Percentiles rank a stretch among this genome's conserved stretches.
phyloP scores from a whole-genome alignment of 2,329 filamentous ascomycete genomes.

The Aspergillus costaricaensis region DNA sequence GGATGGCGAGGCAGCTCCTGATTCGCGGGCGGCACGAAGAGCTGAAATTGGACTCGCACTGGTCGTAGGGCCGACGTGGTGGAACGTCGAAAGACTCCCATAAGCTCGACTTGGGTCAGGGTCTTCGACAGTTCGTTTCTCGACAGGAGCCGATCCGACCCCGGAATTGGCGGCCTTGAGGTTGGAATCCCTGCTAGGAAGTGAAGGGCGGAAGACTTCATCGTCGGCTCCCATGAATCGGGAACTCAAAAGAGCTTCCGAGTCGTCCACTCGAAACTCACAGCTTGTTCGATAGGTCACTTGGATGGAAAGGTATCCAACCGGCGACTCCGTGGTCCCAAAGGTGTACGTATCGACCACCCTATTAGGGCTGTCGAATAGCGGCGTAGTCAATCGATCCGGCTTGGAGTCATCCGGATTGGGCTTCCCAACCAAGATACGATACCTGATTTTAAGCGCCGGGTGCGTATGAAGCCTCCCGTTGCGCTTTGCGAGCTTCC shows the following conservation, averaged over 20 bases:
- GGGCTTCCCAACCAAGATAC: slow-evolving; percentile 66
- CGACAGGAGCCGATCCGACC: slow-evolving; percentile 73
- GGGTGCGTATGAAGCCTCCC: slow-evolving; percentile 68
- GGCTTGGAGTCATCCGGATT: slow-evolving; percentile 53
- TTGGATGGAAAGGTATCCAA: slow-evolving; percentile 77
- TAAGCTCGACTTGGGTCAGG: slow-evolving; percentile 76
- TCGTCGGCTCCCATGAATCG: slow-evolving; percentile 92
- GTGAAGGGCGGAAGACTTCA: slow-evolving; percentile 78
- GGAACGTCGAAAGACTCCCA: slow-evolving; percentile 85
- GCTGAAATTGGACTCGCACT: slow-evolving; percentile 86
- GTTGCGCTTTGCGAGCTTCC: slow-evolving; percentile 77
- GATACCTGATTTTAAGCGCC: slow-evolving; percentile 73
- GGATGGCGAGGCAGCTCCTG: slow-evolving; percentile 51
- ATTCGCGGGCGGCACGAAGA: slow-evolving; percentile 67
- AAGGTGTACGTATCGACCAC: slow-evolving; percentile 77
- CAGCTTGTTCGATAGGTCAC: slow-evolving; percentile 86
- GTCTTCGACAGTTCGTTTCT: slow-evolving; percentile 52
- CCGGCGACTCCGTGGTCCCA: slow-evolving; percentile 80
- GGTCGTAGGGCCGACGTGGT: slow-evolving; percentile 71
- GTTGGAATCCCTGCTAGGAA: slow-evolving; percentile 56
- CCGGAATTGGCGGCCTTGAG: slow-evolving; percentile 48
- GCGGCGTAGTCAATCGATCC: slow-evolving; percentile 71
- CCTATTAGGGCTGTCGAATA: slow-evolving; percentile 64
- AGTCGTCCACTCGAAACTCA: slow-evolving; percentile 87
- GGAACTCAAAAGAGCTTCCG: slow-evolving; percentile 86